These are phyloP conservation scores for Protomyces pachydermus DNA, from an alignment of 1,139 yeast genomes.

Conservation along the genomic window DNA sequence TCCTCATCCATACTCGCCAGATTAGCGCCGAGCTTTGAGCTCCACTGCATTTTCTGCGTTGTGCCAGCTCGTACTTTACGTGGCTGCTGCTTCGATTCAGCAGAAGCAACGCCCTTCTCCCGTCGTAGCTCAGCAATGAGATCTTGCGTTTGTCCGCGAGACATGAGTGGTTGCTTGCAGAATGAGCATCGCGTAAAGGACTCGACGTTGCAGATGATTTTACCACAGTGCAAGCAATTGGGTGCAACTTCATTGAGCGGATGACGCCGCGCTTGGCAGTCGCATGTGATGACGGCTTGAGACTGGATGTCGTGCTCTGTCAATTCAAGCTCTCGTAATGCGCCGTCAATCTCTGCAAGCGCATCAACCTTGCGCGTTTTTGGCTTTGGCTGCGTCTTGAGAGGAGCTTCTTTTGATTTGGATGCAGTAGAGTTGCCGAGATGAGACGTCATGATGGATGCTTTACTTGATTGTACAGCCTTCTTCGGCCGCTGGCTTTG, in stretches of 20 bases:
- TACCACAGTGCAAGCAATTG: slow-evolving; percentile 90
- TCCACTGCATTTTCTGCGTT: slow-evolving; percentile 25
- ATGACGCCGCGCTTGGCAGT: slow-evolving; percentile 67
- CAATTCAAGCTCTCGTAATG: slow-evolving; percentile 45
- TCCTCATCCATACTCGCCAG: slow-evolving; percentile 29
- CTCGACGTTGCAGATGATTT: slow-evolving; percentile 81
- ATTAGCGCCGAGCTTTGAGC: slow-evolving; percentile 33
- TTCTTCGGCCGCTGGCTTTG: slow-evolving; percentile 1
- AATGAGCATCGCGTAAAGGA: slow-evolving; percentile 71
- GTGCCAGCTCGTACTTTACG: slow-evolving; percentile 18
- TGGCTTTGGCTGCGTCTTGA: neutral
- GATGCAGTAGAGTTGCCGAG: neutral
- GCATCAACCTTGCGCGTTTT: slow-evolving; percentile 44
- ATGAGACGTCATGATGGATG: slow-evolving; percentile 27
- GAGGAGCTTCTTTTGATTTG: slow-evolving; percentile 34
- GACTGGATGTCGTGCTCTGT: slow-evolving; percentile 32
- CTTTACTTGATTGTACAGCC: slow-evolving; percentile 8
- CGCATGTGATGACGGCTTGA: slow-evolving; percentile 47
- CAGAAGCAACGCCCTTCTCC: slow-evolving; percentile 20
- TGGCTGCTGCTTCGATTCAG: slow-evolving; percentile 16
- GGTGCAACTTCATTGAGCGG: slow-evolving; percentile 88
- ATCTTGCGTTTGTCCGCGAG: slow-evolving; percentile 25
- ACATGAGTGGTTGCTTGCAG: slow-evolving; percentile 19
- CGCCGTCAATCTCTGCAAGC: slow-evolving; percentile 52
- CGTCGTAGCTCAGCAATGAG: slow-evolving; percentile 24